Evolutionary conservation across 495 filamentous ascomycete species (phyloP), one percentile per base, ranked within the genome.

Genomic region (Chlorociboria aeruginascens): DNA sequence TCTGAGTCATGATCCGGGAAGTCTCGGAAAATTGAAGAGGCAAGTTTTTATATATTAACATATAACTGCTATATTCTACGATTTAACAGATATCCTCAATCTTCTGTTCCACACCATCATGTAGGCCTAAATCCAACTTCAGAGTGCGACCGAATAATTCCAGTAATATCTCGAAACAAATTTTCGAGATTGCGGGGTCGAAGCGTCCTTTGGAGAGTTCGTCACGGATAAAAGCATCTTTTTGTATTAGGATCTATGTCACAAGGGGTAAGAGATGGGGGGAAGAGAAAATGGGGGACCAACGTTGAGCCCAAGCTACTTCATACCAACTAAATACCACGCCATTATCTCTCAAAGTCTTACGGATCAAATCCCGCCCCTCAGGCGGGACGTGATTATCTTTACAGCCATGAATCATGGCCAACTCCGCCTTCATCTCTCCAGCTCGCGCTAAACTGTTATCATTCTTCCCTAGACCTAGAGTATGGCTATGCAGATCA

Each of bases 141-240:
- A 97, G 62, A 1, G 75, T 81, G 30, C 90, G 69, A 6, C 75
- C 79, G 67, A 96, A 96, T 45, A 94, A 57, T 68, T 97, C 90
- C 16, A 88, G 65, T 51, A 97, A 62, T 62, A 96, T 85, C 73
- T 90, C 83, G 59, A 94, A 95, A 66, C 89, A 95, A n/a, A 85
- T 74, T 61, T 86, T 87, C 9, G 78, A 79, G 45, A 97, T 77
- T 2, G 81, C 84, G 0, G 90, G 86, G 55, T 97, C 90, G 55
- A 95, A 97, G 10, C 90, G 75, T 6, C 89, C 89, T 67, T 95
- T 97, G 59, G 82, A 88, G 39, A 89, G 69, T 66, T 97, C 90
- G 59, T 95, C 90, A n/a, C 90, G 77, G 59, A 97, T 95, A 57
- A 97, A 97, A 0, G 89, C 87, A 69, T 93, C 73, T 75, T 14